Evolutionary conservation across 495 filamentous ascomycete species (phyloP).

Genomic region (Podospora conica): DNA sequence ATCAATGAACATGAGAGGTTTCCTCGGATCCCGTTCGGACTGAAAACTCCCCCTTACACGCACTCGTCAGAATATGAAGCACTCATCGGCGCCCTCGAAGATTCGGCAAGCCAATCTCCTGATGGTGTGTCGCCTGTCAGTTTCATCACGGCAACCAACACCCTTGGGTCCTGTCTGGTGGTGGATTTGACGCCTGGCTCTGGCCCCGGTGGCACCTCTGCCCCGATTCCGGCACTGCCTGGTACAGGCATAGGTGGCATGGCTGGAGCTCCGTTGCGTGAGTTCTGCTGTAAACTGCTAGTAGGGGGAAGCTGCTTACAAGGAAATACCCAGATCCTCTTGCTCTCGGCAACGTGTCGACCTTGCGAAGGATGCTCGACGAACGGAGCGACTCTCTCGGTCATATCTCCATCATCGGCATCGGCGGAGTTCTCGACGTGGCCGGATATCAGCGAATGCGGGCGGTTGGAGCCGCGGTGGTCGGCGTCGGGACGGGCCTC

Average conservation of each 20-base stretch:
- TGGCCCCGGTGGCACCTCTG: conserved; percentile 2
- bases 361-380: conserved; percentile 51
- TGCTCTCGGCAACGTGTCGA: conserved; percentile 65
- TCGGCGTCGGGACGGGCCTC: conserved; percentile 59
- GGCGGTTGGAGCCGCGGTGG: conserved; percentile 53
- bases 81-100: conserved; percentile 45
- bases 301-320: background rate
- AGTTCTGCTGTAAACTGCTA: background rate
- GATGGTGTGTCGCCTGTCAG: conserved; percentile 34
- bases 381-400: conserved; percentile 28
- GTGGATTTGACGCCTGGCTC: conserved; percentile 23
- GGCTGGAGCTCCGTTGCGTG: conserved; percentile 59
- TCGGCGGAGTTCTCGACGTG: conserved; percentile 59
- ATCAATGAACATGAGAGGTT: no score
- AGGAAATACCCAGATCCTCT: conserved; percentile 37
- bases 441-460: conserved; percentile 57
- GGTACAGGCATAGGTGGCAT: conserved; percentile 57
- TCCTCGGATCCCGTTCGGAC: conserved; percentile 46
- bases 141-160: conserved; percentile 68
- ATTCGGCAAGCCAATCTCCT: conserved; percentile 10
- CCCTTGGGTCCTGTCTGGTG: conserved; percentile 59
- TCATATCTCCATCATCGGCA: conserved; percentile 53
- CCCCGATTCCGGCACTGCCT: conserved; percentile 35
- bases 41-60: conserved; percentile 70
- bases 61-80: conserved; percentile 52